phyloP scores from a whole-genome alignment of 192 early-diverging fungal genomes.

The Phycomyces nitens region DNA sequence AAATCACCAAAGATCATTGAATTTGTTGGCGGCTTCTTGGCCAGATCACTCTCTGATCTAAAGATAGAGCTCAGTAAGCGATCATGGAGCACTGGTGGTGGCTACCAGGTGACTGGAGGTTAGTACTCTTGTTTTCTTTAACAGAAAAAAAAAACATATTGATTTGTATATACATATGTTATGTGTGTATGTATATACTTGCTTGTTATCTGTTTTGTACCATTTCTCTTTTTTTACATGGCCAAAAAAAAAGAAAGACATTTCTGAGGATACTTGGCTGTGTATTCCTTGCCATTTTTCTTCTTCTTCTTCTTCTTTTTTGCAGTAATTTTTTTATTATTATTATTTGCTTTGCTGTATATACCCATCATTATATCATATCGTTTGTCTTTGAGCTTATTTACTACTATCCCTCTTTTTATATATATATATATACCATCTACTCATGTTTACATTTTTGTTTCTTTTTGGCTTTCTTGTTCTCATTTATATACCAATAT shows the following conservation, averaged over 20 bases:
- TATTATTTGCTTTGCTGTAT: neutral
- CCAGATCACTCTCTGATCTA: conserved; percentile 31
- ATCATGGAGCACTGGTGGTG: conserved; percentile 10
- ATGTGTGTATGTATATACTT: neutral
- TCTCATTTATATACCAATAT: neutral
- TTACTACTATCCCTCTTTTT: neutral
- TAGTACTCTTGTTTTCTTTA: conserved; percentile 15
- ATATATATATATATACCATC: no score
- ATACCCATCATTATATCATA: neutral
- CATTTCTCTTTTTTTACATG: neutral
- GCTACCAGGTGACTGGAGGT: conserved; percentile 41
- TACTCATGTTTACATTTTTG: neutral
- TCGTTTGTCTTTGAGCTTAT: neutral
- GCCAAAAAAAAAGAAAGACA: no score
- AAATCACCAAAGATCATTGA: conserved; percentile 20
- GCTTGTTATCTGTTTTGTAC: conserved; percentile 1
- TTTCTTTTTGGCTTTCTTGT: neutral
- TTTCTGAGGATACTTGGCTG: no score
- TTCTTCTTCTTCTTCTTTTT: conserved; percentile 1
- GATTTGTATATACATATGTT: conserved; percentile 8
- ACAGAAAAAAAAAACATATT: neutral
- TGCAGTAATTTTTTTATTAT: conserved; percentile 5
- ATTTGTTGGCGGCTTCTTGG: conserved; percentile 33
- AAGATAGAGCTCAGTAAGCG: conserved; percentile 33
- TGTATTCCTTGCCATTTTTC: neutral